phyloP scores from a whole-genome alignment of 768 basidiomycete genomes.

The Phaeolepiota aurea region DNA sequence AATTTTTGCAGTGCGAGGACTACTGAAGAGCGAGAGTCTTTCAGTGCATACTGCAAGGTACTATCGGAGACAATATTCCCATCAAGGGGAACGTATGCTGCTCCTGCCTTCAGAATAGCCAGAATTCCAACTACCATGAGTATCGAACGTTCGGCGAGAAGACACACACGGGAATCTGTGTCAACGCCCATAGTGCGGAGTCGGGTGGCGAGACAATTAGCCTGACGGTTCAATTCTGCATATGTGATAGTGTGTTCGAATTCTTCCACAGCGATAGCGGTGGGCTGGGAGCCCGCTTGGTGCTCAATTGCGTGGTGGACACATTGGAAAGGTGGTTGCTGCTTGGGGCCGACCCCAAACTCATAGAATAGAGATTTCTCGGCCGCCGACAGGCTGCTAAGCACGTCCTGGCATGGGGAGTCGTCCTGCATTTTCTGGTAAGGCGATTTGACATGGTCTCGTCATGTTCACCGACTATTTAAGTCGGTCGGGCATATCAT shows the following conservation, averaged over 20 bases:
- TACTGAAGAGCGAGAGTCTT: slow-evolving; percentile 32
- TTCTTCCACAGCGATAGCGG: slow-evolving; percentile 42
- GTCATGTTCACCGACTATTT: no score
- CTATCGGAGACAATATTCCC: slow-evolving; percentile 49
- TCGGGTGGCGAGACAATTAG: slow-evolving; percentile 35
- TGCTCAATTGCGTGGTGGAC: slow-evolving; percentile 50
- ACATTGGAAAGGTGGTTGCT: slow-evolving; percentile 32
- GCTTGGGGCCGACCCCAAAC: slow-evolving; percentile 33
- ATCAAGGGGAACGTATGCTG: slow-evolving; percentile 52
- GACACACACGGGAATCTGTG: slow-evolving; percentile 43
- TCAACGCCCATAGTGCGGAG: slow-evolving; percentile 34
- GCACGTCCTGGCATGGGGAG: slow-evolving; percentile 12
- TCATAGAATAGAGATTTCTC: slow-evolving; percentile 35
- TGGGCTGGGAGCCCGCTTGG: slow-evolving; percentile 31
- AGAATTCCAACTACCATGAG: slow-evolving; percentile 45
- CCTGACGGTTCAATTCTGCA: slow-evolving; percentile 36
- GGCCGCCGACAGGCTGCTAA: slow-evolving; percentile 24
- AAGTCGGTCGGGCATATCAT: neutral
- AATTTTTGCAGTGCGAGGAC: slow-evolving; percentile 37
- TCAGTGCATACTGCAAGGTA: slow-evolving; percentile 41
- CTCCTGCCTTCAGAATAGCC: slow-evolving; percentile 48
- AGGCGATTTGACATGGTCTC: neutral
- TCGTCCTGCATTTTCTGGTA: slow-evolving; percentile 14
- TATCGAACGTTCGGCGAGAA: slow-evolving; percentile 48
- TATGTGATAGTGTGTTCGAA: slow-evolving; percentile 40